Conservation (phyloP, 108 stramenopile species). For the Pseudonitzschia delicatissima region DNA sequence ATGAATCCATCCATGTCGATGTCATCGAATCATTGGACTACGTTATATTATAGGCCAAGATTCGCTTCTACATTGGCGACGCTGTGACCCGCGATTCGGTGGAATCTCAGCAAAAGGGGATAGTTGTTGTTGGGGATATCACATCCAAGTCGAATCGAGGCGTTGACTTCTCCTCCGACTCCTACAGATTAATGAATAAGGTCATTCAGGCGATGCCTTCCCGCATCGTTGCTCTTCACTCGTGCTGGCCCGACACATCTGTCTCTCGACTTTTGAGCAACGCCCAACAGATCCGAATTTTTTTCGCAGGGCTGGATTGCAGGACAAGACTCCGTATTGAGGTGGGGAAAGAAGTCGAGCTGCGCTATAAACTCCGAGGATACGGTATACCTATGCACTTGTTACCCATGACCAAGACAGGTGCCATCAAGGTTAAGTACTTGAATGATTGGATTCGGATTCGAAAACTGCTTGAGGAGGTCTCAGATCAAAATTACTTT, state of each 20-base stretch:
- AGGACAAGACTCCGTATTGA: neutral
- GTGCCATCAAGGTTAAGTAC: neutral
- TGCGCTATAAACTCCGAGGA: neutral
- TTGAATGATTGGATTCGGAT: constrained; percentile 1
- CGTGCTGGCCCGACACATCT: neutral
- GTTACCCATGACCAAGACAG: neutral
- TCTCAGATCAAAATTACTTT: neutral
- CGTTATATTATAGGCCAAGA: neutral
- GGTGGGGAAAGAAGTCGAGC: neutral
- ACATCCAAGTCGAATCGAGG: neutral
- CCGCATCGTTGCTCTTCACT: neutral
- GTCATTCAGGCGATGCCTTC: neutral
- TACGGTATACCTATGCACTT: constrained; percentile 3
- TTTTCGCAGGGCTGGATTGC: neutral
- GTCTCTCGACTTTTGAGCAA: neutral
- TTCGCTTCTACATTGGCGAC: neutral
- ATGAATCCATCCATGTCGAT: too few species aligned
- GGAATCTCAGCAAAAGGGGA: neutral
- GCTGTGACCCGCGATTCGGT: constrained; percentile 1
- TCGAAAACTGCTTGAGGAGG: neutral
- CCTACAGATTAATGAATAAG: neutral
- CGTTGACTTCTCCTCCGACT: neutral
- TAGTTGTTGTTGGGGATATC: neutral
- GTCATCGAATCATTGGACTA: too few species aligned
- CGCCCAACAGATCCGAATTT: neutral